phyloP scores from a whole-genome alignment of 2,329 filamentous ascomycete genomes.

The Aspergillus ustus region DNA sequence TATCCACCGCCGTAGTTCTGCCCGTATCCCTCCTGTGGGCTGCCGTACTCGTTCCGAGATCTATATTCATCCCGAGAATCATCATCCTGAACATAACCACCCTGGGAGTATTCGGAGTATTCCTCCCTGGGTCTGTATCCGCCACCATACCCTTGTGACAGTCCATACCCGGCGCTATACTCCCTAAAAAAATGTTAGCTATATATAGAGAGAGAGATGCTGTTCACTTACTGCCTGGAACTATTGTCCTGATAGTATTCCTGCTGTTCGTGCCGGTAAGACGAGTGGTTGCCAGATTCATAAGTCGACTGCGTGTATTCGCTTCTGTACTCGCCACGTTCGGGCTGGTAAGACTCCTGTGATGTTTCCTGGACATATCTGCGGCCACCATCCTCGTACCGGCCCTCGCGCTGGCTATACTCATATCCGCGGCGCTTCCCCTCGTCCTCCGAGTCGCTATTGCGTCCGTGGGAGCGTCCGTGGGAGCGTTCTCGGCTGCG shows the following conservation, averaged over 20 bases:
- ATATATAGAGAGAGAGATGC: no score
- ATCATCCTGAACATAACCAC: conserved; percentile 2
- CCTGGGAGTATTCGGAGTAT: conserved; percentile 5
- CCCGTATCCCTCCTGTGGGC: background rate
- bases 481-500: conserved; percentile 8
- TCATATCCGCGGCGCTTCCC: background rate
- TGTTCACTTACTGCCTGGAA: conserved; percentile 29
- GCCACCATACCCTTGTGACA: conserved; percentile 24
- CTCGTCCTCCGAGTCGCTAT: conserved; percentile 5
- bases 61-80: conserved; percentile 22
- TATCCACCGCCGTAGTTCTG: conserved; percentile 20
- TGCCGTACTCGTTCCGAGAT: conserved; percentile 25
- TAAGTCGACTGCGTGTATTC: conserved; percentile 23
- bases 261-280: conserved; percentile 20
- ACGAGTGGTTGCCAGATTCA: conserved; percentile 22
- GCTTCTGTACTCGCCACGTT: conserved; percentile 11
- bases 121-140: background rate
- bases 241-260: conserved; percentile 20
- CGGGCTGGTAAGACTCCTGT: conserved; percentile 7
- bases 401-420: conserved; percentile 2
- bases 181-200: conserved; percentile 25
- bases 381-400: conserved; percentile 3
- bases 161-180: conserved; percentile 28
- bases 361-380: conserved; percentile 2
- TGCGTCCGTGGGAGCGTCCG: conserved; percentile 2